These are phyloP conservation scores for Rutstroemia sydowiana DNA, from an alignment of 2,329 filamentous ascomycete genomes.

Conservation along the genomic window DNA sequence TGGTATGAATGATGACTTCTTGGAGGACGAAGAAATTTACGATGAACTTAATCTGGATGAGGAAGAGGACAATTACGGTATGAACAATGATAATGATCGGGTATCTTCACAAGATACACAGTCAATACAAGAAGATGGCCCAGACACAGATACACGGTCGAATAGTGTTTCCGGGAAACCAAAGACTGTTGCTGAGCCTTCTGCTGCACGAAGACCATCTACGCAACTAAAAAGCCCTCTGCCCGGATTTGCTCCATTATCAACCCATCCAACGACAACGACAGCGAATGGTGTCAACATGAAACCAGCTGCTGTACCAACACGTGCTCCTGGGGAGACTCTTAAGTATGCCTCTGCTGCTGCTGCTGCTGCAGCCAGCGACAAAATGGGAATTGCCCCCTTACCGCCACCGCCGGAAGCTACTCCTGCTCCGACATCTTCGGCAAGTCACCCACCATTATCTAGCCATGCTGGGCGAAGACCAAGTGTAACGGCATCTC, in stretches of 20 bases:
- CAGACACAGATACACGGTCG: slow-evolving; percentile 48
- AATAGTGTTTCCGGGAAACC: slow-evolving; percentile 40
- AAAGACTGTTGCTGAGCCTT: slow-evolving; percentile 51
- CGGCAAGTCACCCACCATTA: slow-evolving; percentile 25
- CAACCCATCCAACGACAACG: slow-evolving; percentile 46
- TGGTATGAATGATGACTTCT: slow-evolving; percentile 80
- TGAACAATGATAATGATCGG: slow-evolving; percentile 72
- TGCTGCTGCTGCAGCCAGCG: slow-evolving; percentile 85
- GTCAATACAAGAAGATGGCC: slow-evolving; percentile 77
- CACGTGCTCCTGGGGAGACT: slow-evolving; percentile 77
- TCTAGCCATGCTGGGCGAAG: slow-evolving; percentile 38
- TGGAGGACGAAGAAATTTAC: slow-evolving; percentile 91
- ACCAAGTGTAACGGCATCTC: slow-evolving; percentile 52
- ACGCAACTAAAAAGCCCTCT: slow-evolving; percentile 89
- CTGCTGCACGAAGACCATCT: slow-evolving; percentile 63
- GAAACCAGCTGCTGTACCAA: slow-evolving; percentile 87
- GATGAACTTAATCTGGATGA: slow-evolving; percentile 89
- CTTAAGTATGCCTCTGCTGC: slow-evolving; percentile 96
- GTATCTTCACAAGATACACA: slow-evolving; percentile 93
- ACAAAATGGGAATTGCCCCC: slow-evolving; percentile 88
- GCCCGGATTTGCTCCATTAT: slow-evolving; percentile 70
- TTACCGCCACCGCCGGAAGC: slow-evolving; percentile 79
- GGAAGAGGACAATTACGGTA: slow-evolving; percentile 81
- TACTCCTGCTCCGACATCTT: slow-evolving; percentile 41
- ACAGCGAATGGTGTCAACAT: slow-evolving; percentile 61